Evolutionary conservation across 2,329 filamentous ascomycete genomes (phyloP).

Genomic region (Furcasterigmium sp.): DNA sequence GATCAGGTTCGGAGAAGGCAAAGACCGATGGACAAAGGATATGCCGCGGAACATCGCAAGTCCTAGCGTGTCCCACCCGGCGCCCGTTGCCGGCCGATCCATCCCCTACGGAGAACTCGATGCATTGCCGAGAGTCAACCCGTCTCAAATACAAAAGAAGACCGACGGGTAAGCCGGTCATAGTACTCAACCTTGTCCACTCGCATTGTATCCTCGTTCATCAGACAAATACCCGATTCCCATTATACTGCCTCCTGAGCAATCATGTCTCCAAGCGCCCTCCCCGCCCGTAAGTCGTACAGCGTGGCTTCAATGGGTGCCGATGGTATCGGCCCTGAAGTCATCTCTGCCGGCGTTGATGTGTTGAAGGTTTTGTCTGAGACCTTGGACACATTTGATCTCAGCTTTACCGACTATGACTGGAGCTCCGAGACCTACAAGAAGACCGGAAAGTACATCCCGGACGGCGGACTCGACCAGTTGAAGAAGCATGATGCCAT

Average conservation of each 20-base stretch:
- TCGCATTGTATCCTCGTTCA: too few species aligned
- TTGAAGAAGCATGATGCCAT: conserved; percentile 49
- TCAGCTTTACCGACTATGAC: conserved; percentile 59
- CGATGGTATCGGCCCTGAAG: conserved; percentile 60
- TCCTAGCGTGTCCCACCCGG: too few species aligned
- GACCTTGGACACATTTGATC: conserved; percentile 50
- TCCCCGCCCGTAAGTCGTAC: conserved; percentile 27
- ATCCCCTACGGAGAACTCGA: too few species aligned
- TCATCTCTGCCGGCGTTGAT: conserved; percentile 54
- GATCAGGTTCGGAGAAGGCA: too few species aligned
- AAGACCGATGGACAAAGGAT: neutral
- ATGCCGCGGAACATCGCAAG: too few species aligned
- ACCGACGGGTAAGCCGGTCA: too few species aligned
- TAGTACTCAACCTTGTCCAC: neutral
- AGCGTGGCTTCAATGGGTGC: conserved; percentile 56
- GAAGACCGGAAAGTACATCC: conserved; percentile 59
- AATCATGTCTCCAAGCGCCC: conserved; percentile 11
- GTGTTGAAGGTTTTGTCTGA: conserved; percentile 51
- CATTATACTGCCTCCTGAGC: too few species aligned
- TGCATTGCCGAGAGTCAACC: too few species aligned
- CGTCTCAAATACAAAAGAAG: neutral
- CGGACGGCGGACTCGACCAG: conserved; percentile 46
- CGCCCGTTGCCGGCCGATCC: too few species aligned
- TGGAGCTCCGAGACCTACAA: conserved; percentile 66
- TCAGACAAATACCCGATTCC: too few species aligned